Evolutionary conservation across 2,329 filamentous ascomycete genomes (phyloP).

Genomic region (Cercospora beticola): DNA sequence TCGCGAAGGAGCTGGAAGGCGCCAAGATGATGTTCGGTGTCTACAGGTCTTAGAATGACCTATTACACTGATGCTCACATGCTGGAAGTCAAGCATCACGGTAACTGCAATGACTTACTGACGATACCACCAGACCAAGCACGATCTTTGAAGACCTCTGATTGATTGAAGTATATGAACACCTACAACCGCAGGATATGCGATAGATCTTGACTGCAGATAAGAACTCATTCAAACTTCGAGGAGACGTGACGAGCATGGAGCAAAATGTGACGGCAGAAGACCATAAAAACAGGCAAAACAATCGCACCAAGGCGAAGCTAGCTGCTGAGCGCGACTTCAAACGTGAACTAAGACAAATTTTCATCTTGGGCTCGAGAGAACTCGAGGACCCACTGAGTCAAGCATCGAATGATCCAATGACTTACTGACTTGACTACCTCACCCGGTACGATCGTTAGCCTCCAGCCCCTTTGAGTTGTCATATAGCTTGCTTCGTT

Average conservation of each 20-base stretch:
- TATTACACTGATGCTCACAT: not conserved
- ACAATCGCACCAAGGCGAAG: not conserved
- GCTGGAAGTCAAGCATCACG: not conserved
- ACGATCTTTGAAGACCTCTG: not conserved
- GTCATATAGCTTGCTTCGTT: not conserved
- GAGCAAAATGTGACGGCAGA: not conserved
- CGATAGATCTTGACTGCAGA: not conserved
- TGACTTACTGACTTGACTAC: not conserved
- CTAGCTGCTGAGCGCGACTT: too few species aligned
- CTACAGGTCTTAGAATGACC: not conserved
- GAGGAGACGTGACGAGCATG: not conserved
- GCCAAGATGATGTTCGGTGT: too few species aligned
- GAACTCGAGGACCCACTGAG: not conserved
- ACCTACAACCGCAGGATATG: not conserved
- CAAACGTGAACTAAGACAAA: too few species aligned
- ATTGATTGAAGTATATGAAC: not conserved
- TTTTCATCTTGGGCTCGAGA: not conserved
- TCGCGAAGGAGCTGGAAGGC: not conserved
- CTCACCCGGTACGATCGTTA: not conserved
- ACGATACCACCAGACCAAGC: not conserved
- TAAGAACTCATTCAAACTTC: not conserved
- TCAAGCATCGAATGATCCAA: not conserved
- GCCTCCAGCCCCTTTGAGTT: not conserved
- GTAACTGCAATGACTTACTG: not conserved
- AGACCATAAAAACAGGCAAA: not conserved